Percentiles rank a stretch among this genome's conserved stretches.
Conservation (phyloP, 345 rosid species). For the Pistacia integerrima region DNA sequence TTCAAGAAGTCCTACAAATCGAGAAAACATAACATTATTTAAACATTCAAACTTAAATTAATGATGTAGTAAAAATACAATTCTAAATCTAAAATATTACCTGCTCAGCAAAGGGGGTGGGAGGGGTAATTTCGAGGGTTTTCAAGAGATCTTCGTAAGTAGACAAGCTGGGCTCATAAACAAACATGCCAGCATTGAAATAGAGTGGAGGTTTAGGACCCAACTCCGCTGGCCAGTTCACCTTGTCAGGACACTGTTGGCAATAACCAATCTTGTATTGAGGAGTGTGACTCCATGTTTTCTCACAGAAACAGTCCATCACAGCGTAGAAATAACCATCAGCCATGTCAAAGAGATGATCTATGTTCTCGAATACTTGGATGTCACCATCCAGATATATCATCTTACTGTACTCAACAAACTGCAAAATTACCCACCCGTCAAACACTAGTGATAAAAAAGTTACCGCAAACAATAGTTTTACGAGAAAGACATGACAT, state of each 20-base stretch:
- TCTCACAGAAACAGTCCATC: constrained; percentile 83
- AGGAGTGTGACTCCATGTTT: constrained; percentile 65
- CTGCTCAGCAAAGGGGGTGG: constrained; percentile 82
- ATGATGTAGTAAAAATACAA: background rate
- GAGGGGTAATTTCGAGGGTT: constrained; percentile 41
- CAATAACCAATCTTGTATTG: constrained; percentile 72
- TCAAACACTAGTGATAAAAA: too few relatives aligned
- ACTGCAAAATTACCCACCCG: constrained; percentile 31
- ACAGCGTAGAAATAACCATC: constrained; percentile 67
- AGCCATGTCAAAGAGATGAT: constrained; percentile 63
- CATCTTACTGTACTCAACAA: constrained; percentile 68
- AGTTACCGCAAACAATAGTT: background rate
- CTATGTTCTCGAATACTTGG: constrained; percentile 72
- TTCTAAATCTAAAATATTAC: constrained; percentile 16
- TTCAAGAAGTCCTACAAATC: constrained; percentile 57
- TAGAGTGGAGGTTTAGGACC: constrained; percentile 65
- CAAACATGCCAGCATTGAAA: constrained; percentile 84
- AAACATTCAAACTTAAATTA: background rate
- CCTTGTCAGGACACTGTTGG: constrained; percentile 72
- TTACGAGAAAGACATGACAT: background rate
- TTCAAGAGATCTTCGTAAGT: constrained; percentile 49
- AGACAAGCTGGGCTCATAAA: constrained; percentile 52
- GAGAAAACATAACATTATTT: too few relatives aligned
- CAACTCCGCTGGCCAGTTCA: constrained; percentile 51
- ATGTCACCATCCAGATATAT: constrained; percentile 76